Evolutionary conservation across 495 filamentous ascomycete genomes (phyloP), one percentile per base, ranked within the genome.

Genomic region (Penicillium mononematosum): DNA sequence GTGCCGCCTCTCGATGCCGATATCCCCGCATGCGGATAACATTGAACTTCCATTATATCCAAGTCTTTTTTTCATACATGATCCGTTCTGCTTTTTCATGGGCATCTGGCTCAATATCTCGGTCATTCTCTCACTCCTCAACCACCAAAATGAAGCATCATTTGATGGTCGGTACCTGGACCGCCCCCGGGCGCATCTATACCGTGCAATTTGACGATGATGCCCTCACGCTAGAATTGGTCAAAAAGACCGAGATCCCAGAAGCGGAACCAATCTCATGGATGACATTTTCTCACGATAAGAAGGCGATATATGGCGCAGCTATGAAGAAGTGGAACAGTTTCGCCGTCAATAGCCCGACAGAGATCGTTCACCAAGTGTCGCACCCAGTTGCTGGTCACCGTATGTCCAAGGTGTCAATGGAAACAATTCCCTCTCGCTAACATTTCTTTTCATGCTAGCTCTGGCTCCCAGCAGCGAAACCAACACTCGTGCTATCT

Each of bases 291-390:
- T 87, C 90, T 80, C 88, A 94, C 68, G 76, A 81, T 54, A 88
- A 86, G 70, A 91, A 90, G 72, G 85, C 88, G 70, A 86, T 94
- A 60, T 94, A 92, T 71, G 90, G 90, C 61, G 85, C 89, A 5
- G 86, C 88, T 56, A 91, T 92, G 89, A 94, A 94, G 76, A 90
- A 89, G 71, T 94, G 88, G 88, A 87, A 86, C 53, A 90, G 87
- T 70, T 90, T 88, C 66, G 75, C 82, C 41, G 88, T 94, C 56
- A 80, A 85, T 63, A 86, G 81, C 66, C 87, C 89, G n/a, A 88
- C 83, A 5, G 85, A 91, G 42, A 92, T 94, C 60, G 74, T 86
- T 48, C 89, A 92, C 58, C 81, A 87, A 68, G 82, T 78, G 22
- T 92, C 88, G 5, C 84, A 89, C 69, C 81, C 85, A 16, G 88